A percentile compares a stretch with the other conserved stretches of the same genome.
Conservation (phyloP, 2,329 filamentous ascomycete genomes). For the Fusarium sp. region DNA sequence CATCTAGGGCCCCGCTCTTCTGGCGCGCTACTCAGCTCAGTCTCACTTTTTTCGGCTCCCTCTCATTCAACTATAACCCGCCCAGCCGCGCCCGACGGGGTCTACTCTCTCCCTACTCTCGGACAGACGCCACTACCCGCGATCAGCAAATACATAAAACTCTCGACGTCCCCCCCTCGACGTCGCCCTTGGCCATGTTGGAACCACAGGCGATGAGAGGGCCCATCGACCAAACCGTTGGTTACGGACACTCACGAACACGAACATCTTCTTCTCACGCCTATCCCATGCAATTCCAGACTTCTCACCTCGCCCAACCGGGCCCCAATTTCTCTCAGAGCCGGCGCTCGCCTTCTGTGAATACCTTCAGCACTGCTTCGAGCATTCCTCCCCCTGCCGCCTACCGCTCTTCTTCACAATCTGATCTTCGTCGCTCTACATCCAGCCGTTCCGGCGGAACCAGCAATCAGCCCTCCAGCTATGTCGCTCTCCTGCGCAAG, state of each 20-base stretch:
- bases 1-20: slow-evolving; percentile 36
- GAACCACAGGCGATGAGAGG: slow-evolving; percentile 50
- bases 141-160: slow-evolving; percentile 42
- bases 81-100: slow-evolving; percentile 43
- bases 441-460: slow-evolving; percentile 78
- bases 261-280: slow-evolving; percentile 68
- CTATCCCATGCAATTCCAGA: slow-evolving; percentile 56
- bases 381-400: slow-evolving; percentile 71
- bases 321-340: slow-evolving; percentile 54
- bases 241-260: slow-evolving; percentile 66
- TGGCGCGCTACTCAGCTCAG: slow-evolving; percentile 42
- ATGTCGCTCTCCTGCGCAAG: slow-evolving; percentile 94
- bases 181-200: slow-evolving; percentile 45
- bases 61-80: slow-evolving; percentile 40
- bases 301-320: slow-evolving; percentile 50
- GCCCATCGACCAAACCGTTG: slow-evolving; percentile 51
- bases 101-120: slow-evolving; percentile 41
- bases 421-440: slow-evolving; percentile 78
- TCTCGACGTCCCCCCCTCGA: slow-evolving; percentile 30
- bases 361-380: slow-evolving; percentile 78
- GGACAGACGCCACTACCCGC: slow-evolving; percentile 42
- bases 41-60: slow-evolving; percentile 48
- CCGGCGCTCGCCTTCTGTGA: slow-evolving; percentile 72
- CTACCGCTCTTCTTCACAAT: slow-evolving; percentile 66
- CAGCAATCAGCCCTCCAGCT: slow-evolving; percentile 73